phyloP scores from a whole-genome alignment of 73 alveolate species.

The Durusdinium trenchii region DNA sequence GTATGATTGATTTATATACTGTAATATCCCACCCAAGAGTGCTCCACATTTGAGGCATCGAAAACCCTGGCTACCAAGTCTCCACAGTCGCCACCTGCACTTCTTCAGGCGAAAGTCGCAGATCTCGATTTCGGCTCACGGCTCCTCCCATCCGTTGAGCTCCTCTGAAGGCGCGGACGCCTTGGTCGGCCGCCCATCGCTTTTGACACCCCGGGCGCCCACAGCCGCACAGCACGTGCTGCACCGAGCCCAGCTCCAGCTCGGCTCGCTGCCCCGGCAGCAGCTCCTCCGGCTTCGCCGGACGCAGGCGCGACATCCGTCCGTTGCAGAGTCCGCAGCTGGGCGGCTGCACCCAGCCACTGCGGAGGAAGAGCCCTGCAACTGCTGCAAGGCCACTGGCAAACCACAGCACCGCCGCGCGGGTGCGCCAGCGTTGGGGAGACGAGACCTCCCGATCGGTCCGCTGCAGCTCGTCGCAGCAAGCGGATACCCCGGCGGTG shows the following conservation, averaged over 20 bases:
- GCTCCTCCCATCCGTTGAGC: slow-evolving; percentile 65
- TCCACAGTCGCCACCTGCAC: slow-evolving; percentile 8
- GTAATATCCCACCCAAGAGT: too few relatives aligned
- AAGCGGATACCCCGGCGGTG: slow-evolving; percentile 35
- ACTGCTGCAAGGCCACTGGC: slow-evolving; percentile 4
- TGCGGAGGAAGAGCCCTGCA: neutral
- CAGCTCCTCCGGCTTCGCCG: slow-evolving; percentile 24
- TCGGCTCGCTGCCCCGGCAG: slow-evolving; percentile 37
- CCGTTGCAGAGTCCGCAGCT: slow-evolving; percentile 21
- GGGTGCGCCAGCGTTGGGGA: slow-evolving; percentile 34
- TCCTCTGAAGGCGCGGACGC: slow-evolving; percentile 16
- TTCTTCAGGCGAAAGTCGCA: slow-evolving; percentile 2
- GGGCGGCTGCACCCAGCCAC: slow-evolving; percentile 9
- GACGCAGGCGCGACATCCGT: slow-evolving; percentile 24
- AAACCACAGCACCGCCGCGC: neutral
- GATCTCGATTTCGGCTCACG: slow-evolving; percentile 48
- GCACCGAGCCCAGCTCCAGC: slow-evolving; percentile 66
- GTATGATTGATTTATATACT: too few relatives aligned
- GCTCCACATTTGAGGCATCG: too few relatives aligned
- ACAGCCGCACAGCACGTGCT: slow-evolving; percentile 55
- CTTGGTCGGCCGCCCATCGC: neutral
- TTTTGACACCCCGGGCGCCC: slow-evolving; percentile 77
- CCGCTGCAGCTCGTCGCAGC: neutral
- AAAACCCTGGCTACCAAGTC: neutral
- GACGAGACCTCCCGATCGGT: slow-evolving; percentile 48